These are phyloP conservation scores for Blastocystis sp. DNA, from an alignment of 352 stramenopile genomes.

Conservation along the genomic window DNA sequence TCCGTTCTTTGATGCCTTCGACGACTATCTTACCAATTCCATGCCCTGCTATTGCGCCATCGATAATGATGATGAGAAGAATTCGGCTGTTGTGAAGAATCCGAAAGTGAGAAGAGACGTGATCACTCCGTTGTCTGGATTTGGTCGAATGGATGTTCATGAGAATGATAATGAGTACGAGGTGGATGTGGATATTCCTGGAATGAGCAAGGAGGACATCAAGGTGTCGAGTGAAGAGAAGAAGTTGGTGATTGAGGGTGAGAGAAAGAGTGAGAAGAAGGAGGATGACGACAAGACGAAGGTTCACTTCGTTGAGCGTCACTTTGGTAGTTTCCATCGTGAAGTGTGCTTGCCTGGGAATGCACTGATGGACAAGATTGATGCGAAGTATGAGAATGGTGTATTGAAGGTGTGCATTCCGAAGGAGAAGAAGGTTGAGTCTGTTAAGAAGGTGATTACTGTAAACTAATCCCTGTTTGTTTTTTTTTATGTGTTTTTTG, in stretches of 20 bases:
- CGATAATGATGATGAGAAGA: background rate
- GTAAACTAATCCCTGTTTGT: too few species aligned
- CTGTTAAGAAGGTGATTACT: too few species aligned
- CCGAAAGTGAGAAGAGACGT: background rate
- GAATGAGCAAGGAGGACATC: constrained; percentile 30
- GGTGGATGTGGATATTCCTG: constrained; percentile 3
- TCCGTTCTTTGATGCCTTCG: constrained; percentile 3
- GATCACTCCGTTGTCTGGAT: constrained; percentile 53
- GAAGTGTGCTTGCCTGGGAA: too few species aligned
- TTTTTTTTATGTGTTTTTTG: too few species aligned
- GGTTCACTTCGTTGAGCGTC: background rate
- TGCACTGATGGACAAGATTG: too few species aligned
- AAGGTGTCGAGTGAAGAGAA: constrained; percentile 13
- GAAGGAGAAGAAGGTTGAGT: too few species aligned
- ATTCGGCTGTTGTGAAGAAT: background rate
- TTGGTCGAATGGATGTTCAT: constrained; percentile 21
- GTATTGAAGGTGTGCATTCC: too few species aligned
- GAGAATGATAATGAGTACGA: constrained; percentile 9
- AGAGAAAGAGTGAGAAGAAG: constrained; percentile 42
- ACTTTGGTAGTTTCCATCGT: too few species aligned
- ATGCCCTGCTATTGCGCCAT: background rate
- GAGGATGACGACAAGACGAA: background rate
- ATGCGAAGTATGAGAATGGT: too few species aligned
- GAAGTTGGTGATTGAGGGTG: background rate
- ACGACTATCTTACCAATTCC: background rate